Evolutionary conservation across 2,329 filamentous ascomycete genomes (phyloP), one percentile per base, ranked within the genome.

Genomic region (Pseudocercospora pini-densiflorae): DNA sequence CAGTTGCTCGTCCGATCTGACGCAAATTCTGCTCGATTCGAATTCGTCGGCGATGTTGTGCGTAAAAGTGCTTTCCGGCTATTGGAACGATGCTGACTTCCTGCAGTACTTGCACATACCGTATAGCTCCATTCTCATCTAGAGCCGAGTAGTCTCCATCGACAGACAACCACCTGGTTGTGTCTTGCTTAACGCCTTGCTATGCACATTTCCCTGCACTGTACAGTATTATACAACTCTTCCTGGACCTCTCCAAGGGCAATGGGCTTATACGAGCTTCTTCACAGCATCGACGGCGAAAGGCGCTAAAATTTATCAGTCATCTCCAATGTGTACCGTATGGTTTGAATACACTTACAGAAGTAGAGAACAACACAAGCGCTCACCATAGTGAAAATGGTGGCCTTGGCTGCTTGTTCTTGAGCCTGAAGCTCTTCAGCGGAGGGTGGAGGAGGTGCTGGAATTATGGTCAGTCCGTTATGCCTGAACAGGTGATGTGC

Each of bases 331-430:
- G 12, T 21, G 51, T 59, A 36, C 8, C 36, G 9, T 7, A 23
- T 1, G 5, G 29, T 33, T 5, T 9, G 24, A 27, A 2, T 2
- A 12, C 2, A 77, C 90, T 64, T 88, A 95, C 92, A 92, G 67
- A 95, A 81, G 78, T 94, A 94, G 58, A 95, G 85, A 59, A 91
- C 79, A 45, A 89, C 83, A 69, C 89, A 89, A 16, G 88, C 88
- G 45, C 87, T 85, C 63, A 90, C 77, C 68, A 90, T 90, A 74
- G 84, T 85, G 81, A 91, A 88, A 72, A 94, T 83, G 59, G 89
- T 90, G 72, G 85, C 84, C 75, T 82, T 83, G 59, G 92, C 91
- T 78, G 90, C 86, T 67, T 84, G 83, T 84, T 94, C 91, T 78
- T 89, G 85, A 60, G 74, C 68, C 76, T 85, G 85, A 77, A 94